Evolutionary conservation across 192 early-diverging fungal genomes (phyloP).

Genomic region (Entomortierella chlamydospora): DNA sequence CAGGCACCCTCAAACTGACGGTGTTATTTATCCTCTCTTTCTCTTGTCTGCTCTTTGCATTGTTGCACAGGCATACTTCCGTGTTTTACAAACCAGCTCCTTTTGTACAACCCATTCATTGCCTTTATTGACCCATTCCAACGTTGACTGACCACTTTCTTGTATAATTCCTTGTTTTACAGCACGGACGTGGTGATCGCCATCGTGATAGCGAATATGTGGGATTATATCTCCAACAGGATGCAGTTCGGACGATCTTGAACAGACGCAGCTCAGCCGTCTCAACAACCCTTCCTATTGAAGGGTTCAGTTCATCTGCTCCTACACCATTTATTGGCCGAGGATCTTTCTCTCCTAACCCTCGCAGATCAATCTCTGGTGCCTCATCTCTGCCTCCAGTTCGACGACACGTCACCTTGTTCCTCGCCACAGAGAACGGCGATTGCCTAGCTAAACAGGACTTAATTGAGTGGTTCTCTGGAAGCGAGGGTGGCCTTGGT

Average conservation of each 20-base stretch:
- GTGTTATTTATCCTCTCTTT: slow-evolving; percentile 23
- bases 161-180: not conserved
- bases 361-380: slow-evolving; percentile 37
- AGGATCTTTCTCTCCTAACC: slow-evolving; percentile 25
- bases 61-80: slow-evolving; percentile 9
- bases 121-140: not conserved
- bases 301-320: slow-evolving; percentile 12
- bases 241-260: not conserved
- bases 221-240: slow-evolving; percentile 49
- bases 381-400: slow-evolving; percentile 21
- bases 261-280: slow-evolving; percentile 24
- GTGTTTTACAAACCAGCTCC: not conserved
- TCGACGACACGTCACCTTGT: slow-evolving; percentile 48
- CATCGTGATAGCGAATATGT: slow-evolving; percentile 48
- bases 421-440: slow-evolving; percentile 39
- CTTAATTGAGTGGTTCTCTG: slow-evolving; percentile 49
- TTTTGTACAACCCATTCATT: too few species aligned
- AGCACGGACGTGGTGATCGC: slow-evolving; percentile 54
- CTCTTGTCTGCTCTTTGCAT: not conserved
- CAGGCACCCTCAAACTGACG: slow-evolving; percentile 39
- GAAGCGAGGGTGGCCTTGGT: slow-evolving; percentile 50
- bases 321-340: slow-evolving; percentile 19
- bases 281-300: not conserved
- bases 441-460: slow-evolving; percentile 48
- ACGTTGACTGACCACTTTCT: not conserved